These are phyloP conservation scores for Torulaspora globosa DNA, from an alignment of 1,139 yeast species.

Conservation along the genomic window DNA sequence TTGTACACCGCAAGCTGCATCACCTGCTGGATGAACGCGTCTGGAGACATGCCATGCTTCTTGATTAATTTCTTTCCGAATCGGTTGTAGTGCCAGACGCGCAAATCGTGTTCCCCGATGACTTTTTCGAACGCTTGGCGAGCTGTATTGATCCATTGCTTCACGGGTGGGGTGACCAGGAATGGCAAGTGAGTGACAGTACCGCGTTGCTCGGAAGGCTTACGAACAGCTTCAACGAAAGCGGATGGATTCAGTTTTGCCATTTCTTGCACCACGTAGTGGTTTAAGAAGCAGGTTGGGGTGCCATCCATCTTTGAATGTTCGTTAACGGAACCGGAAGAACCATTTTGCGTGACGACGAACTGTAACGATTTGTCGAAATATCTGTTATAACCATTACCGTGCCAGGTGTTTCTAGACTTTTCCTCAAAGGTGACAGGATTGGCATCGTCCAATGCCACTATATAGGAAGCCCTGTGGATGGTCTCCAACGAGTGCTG, in stretches of 20 bases:
- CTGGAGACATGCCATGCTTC: slow-evolving; percentile 67
- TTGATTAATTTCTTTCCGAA: slow-evolving; percentile 70
- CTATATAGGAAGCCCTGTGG: slow-evolving; percentile 72
- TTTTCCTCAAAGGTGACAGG: slow-evolving; percentile 85
- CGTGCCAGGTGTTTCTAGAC: slow-evolving; percentile 89
- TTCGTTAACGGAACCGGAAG: slow-evolving; percentile 91
- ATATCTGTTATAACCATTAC: slow-evolving; percentile 85
- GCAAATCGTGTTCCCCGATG: slow-evolving; percentile 54
- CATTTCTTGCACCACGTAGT: slow-evolving; percentile 61
- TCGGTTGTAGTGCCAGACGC: slow-evolving; percentile 66
- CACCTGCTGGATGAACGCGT: slow-evolving; percentile 71
- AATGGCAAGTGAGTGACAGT: slow-evolving; percentile 35
- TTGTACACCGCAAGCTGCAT: slow-evolving; percentile 77
- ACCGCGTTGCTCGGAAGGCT: slow-evolving; percentile 2
- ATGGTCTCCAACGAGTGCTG: slow-evolving; percentile 64
- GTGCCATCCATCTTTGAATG: slow-evolving; percentile 99
- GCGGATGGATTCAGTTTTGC: slow-evolving; percentile 44
- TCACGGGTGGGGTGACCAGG: slow-evolving; percentile 51
- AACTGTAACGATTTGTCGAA: slow-evolving; percentile 91
- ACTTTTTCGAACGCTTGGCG: slow-evolving; percentile 50
- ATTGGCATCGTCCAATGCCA: slow-evolving; percentile 67
- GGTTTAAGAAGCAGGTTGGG: slow-evolving; percentile 86
- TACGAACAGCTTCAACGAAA: slow-evolving; percentile 35
- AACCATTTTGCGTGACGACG: slow-evolving; percentile 75
- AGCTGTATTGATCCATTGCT: slow-evolving; percentile 53